Percentiles rank a stretch among this genome's conserved stretches.
These are phyloP conservation scores for Paraglomus occultum DNA, from an alignment of 192 early-diverging fungal genomes.

Conservation along the genomic window DNA sequence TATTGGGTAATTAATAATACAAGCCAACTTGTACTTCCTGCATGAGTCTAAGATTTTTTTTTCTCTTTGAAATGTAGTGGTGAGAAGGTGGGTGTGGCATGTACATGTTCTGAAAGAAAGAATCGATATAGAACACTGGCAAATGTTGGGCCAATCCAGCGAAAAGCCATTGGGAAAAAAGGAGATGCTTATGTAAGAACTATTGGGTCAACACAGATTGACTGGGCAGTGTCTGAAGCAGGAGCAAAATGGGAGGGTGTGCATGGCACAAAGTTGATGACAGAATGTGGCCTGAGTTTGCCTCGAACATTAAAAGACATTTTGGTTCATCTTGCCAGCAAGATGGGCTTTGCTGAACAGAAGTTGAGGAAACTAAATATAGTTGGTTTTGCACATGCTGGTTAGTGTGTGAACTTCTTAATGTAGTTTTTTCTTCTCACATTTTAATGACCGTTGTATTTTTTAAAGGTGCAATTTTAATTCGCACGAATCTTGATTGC, in stretches of 20 bases:
- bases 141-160: conserved; percentile 26
- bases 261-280: conserved; percentile 30
- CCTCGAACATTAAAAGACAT: conserved; percentile 32
- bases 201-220: conserved; percentile 28
- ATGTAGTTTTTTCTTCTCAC: conserved; percentile 1
- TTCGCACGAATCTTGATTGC: conserved; percentile 31
- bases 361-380: conserved; percentile 30
- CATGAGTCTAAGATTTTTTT: not conserved
- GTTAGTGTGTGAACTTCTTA: conserved; percentile 23
- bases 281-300: conserved; percentile 28
- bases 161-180: conserved; percentile 31
- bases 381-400: conserved; percentile 29
- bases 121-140: conserved; percentile 29
- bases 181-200: conserved; percentile 29
- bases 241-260: conserved; percentile 25
- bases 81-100: conserved; percentile 22
- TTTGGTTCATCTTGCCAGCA: conserved; percentile 27
- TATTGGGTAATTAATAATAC: conserved; percentile 26
- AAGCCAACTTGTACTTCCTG: conserved; percentile 9
- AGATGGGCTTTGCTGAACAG: conserved; percentile 29
- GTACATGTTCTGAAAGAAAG: conserved; percentile 29
- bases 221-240: conserved; percentile 31
- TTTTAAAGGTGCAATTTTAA: conserved; percentile 32
- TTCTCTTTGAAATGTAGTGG: conserved; percentile 31
- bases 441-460: conserved; percentile 22